phyloP scores from a whole-genome alignment of 169 alveolate species.

The Cryptosporidium canis region DNA sequence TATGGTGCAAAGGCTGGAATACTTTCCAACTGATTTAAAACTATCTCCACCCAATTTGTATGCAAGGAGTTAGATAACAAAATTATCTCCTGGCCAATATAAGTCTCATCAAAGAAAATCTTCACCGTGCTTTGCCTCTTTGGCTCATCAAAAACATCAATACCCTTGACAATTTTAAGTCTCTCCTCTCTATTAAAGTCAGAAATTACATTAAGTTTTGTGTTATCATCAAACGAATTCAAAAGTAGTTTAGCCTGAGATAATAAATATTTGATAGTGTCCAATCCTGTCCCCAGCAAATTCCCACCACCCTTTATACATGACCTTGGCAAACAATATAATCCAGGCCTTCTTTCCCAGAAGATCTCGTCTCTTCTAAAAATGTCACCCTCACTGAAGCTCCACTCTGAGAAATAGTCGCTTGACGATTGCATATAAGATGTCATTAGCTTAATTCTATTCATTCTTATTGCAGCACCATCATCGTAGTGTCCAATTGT shows the following conservation, averaged over 20 bases:
- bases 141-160: constrained; percentile 52
- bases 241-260: constrained; percentile 44
- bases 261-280: constrained; percentile 48
- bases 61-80: constrained; percentile 54
- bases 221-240: constrained; percentile 6
- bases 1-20: constrained; percentile 66
- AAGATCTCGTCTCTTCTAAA: constrained; percentile 59
- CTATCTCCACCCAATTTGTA: constrained; percentile 59
- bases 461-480: constrained; percentile 56
- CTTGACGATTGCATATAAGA: constrained; percentile 50
- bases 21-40: constrained; percentile 59
- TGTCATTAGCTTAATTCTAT: constrained; percentile 37
- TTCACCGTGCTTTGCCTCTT: constrained; percentile 48
- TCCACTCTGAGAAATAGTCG: constrained; percentile 59
- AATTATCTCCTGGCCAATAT: constrained; percentile 39
- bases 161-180: constrained; percentile 17
- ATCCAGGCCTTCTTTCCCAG: constrained; percentile 68
- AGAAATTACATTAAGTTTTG: background rate
- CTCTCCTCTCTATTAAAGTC: constrained; percentile 32
- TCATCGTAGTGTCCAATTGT: constrained; percentile 44
- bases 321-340: constrained; percentile 62
- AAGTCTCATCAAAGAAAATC: constrained; percentile 32
- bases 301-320: constrained; percentile 71
- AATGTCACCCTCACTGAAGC: constrained; percentile 38
- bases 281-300: constrained; percentile 52